Evolutionary conservation across 2,329 filamentous ascomycete genomes (phyloP).

Genomic region (Neonectria neomacrospora): DNA sequence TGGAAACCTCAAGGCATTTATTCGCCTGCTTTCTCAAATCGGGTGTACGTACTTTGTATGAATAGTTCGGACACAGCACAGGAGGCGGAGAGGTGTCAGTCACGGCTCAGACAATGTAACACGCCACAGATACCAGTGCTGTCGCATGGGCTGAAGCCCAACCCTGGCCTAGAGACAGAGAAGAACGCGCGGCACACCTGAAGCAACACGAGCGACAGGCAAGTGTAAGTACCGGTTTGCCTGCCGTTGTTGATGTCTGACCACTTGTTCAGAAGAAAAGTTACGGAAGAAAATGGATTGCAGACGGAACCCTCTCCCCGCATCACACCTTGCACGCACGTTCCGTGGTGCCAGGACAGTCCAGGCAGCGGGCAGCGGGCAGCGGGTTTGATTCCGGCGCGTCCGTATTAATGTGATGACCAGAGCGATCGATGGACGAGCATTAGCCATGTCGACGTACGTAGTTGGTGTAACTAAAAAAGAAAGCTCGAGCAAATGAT

Average conservation of each 20-base stretch:
- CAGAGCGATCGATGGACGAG: constrained; percentile 4
- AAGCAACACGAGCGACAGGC: constrained; percentile 14
- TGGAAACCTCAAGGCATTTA: neutral
- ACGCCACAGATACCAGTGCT: neutral
- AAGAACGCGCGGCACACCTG: constrained; percentile 15
- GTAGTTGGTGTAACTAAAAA: neutral
- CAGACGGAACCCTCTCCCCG: constrained; percentile 12
- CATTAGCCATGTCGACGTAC: constrained; percentile 3
- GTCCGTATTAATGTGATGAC: constrained; percentile 2
- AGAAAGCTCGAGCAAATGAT: neutral
- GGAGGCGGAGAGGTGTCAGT: neutral
- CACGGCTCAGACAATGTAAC: neutral
- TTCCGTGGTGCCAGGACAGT: constrained; percentile 2
- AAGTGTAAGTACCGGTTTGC: constrained; percentile 2
- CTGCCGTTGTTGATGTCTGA: neutral
- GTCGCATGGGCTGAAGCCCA: constrained; percentile 5
- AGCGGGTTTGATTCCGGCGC: constrained; percentile 24
- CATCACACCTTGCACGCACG: constrained; percentile 29
- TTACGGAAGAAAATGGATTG: constrained; percentile 16
- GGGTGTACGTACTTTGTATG: neutral
- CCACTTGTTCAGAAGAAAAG: constrained; percentile 3
- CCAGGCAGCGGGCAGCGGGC: constrained; percentile 18
- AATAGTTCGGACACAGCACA: neutral
- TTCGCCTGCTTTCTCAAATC: neutral
- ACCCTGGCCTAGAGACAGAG: neutral